A percentile compares a stretch with the other conserved stretches of the same genome.
Conservation (phyloP, 306 rosid genomes). For the Pyrus betulifolia region DNA sequence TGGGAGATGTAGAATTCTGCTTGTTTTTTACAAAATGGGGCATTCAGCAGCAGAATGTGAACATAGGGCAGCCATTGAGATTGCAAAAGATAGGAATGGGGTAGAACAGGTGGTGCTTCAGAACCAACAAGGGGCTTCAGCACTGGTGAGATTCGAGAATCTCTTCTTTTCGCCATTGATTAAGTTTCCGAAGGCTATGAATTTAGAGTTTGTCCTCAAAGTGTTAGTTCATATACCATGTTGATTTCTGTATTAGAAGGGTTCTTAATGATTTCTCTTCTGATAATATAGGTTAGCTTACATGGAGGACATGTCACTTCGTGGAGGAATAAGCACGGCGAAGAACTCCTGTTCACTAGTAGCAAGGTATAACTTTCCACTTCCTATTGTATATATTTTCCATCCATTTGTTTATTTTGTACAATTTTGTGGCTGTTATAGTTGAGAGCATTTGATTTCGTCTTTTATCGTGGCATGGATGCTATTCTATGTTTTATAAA, state of each 20-base stretch:
- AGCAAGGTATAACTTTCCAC: slow-evolving; percentile 51
- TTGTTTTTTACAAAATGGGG: slow-evolving; percentile 39
- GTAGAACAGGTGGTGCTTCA: slow-evolving; percentile 62
- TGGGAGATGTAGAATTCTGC: slow-evolving; percentile 18
- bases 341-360: slow-evolving; percentile 90
- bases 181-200: background rate
- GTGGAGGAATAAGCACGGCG: slow-evolving; percentile 78
- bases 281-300: slow-evolving; percentile 67
- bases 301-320: slow-evolving; percentile 90
- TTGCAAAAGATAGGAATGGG: slow-evolving; percentile 73
- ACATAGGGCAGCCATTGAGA: slow-evolving; percentile 59
- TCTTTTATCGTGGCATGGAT: background rate
- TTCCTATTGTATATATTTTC: background rate
- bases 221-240: background rate
- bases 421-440: background rate
- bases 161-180: background rate
- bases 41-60: slow-evolving; percentile 86
- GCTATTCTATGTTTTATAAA: background rate
- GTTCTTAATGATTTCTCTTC: slow-evolving; percentile 6
- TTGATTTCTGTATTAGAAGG: slow-evolving; percentile 5
- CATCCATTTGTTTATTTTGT: background rate
- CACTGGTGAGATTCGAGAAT: slow-evolving; percentile 43
- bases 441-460: background rate
- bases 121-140: slow-evolving; percentile 67
- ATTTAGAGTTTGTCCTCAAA: background rate